Base-by-base conservation (phyloP, 192 early-diverging fungal genomes). In the Phycomyces blakesleeanus region DNA sequence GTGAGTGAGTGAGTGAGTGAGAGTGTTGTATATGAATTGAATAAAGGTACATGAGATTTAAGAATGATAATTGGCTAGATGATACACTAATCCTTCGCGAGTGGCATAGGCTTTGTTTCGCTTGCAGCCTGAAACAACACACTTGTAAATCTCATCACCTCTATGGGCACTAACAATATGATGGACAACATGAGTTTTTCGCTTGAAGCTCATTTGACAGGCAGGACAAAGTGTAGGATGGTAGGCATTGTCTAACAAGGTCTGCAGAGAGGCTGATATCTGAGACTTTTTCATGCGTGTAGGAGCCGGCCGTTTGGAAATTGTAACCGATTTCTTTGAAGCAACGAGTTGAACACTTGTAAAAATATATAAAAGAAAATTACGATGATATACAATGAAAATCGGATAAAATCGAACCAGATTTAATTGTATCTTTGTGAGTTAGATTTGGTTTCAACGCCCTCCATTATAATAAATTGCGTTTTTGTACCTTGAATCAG, bases 401-500 rank as follows among this genome's bases (percentile, higher is more conserved):
- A n/a, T n/a, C n/a, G n/a, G n/a, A n/a, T n/a, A n/a, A n/a, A n/a
- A n/a, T n/a, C n/a, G n/a, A n/a, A n/a, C n/a, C n/a, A n/a, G n/a
- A n/a, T n/a, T n/a, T n/a, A n/a, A n/a, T n/a, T n/a, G n/a, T n/a
- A n/a, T n/a, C n/a, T n/a, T n/a, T n/a, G n/a, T n/a, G n/a, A n/a
- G n/a, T n/a, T n/a, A n/a, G n/a, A n/a, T n/a, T n/a, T n/a, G n/a
- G n/a, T n/a, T n/a, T n/a, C n/a, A n/a, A n/a, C n/a, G n/a, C n/a
- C n/a, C n/a, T n/a, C n/a, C n/a, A n/a, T n/a, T n/a, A n/a, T n/a
- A n/a, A n/a, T n/a, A n/a, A n/a, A n/a, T n/a, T n/a, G n/a, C n/a
- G n/a, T n/a, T n/a, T n/a, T n/a, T n/a, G n/a, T 59, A 59, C 57
- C 22, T 59, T 41, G 24, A 3, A 29, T 37, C 49, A 15, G 59